Percentiles rank a stretch among this genome's conserved stretches.
phyloP scores from a whole-genome alignment of 2,329 filamentous ascomycete species.

The Paraconiothyrium sp. region DNA sequence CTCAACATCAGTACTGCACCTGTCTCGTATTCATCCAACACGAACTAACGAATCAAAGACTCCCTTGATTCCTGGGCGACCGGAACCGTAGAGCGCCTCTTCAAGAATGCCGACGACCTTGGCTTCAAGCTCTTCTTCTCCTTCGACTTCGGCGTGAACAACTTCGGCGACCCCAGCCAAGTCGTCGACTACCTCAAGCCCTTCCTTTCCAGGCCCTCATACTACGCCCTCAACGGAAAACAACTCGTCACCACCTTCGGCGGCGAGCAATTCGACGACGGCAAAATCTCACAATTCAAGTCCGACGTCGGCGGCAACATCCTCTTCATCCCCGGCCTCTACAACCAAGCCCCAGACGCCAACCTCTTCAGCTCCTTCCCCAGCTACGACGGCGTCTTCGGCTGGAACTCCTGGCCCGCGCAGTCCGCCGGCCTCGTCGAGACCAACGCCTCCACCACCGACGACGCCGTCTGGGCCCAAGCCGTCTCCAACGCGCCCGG shows the following conservation, averaged over 20 bases:
- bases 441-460: conserved; percentile 36
- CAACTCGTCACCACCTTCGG: conserved; percentile 48
- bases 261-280: conserved; percentile 34
- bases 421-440: conserved; percentile 23
- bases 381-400: conserved; percentile 49
- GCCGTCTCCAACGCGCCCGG: conserved; percentile 33
- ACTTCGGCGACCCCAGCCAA: conserved; percentile 34
- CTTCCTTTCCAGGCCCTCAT: conserved; percentile 34
- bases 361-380: conserved; percentile 34
- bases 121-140: conserved; percentile 51
- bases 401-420: conserved; percentile 51
- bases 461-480: conserved; percentile 31
- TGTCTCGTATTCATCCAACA: not conserved
- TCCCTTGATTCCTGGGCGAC: conserved; percentile 37
- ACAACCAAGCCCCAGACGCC: conserved; percentile 27
- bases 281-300: conserved; percentile 35
- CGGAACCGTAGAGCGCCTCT: conserved; percentile 39
- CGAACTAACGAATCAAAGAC: conserved; percentile 17
- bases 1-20: conserved; percentile 41
- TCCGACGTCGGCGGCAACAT: conserved; percentile 35
- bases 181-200: conserved; percentile 40
- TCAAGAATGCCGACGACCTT: conserved; percentile 40
- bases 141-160: conserved; percentile 43
- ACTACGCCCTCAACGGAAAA: conserved; percentile 39
- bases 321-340: conserved; percentile 46